Base-by-base conservation (phyloP, 2,329 filamentous ascomycete species). In the Zymoseptoria brevis region DNA sequence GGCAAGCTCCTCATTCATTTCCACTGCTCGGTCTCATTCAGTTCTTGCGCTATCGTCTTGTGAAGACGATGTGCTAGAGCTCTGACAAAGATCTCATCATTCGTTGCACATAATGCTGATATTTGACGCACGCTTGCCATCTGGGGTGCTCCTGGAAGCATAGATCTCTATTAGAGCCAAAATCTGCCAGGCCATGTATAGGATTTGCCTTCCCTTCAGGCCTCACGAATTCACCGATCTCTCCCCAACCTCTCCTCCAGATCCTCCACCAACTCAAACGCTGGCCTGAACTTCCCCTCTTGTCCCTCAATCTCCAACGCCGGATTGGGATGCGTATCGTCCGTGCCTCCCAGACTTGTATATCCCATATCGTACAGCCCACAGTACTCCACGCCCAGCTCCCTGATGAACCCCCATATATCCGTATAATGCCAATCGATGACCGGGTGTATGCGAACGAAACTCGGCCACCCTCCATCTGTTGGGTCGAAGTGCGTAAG, bases 341-440 rank as follows among this genome's bases (percentile, higher is more conserved):
- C 86, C 22, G 85, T 90, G 2, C 94, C 93, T 19, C 94, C 94
- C n/a, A 99, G 79, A 64, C 88, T 93, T 2, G 94, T 96, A 75
- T 94, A 96, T 8, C 93, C 93, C 65, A 80, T 79, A 72, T 96
- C 90, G 74, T 99, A 99, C 24, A 99, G 79, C 9, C 80, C 76
- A 74, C 94, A 97, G 71, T 96, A 99, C 4, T 87, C 85, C 26
- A 97, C 85, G 1, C 84, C 81, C 29, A 97, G 77, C 69, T 88
- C 85, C 29, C 87, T 83, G 62, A 95, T 88, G 71, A 95, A 94
- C 19, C 86, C 84, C 94, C 94, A 97, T 57, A 97, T 93, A 73
- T 97, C 93, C 9, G 85, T 83, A 74, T 96, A 96, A 73, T 94
- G 90, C 94, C 94, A 99, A 75, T 99, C 94, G 70, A 99, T 92